phyloP scores from a whole-genome alignment of 495 filamentous ascomycete species.

The Xylona heveae region DNA sequence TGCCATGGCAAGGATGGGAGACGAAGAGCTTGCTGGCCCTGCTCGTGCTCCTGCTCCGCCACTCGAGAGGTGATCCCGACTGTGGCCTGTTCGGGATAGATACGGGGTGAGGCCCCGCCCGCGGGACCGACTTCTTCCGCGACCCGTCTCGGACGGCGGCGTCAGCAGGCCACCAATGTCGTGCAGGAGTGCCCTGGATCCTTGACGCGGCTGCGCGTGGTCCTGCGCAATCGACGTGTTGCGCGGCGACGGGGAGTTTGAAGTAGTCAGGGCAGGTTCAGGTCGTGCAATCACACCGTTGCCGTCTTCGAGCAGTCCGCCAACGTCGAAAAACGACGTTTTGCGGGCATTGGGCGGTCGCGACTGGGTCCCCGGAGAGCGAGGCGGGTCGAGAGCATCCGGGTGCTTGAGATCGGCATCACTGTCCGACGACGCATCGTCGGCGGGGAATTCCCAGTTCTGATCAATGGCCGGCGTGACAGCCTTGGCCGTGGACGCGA shows the following conservation, averaged over 20 bases:
- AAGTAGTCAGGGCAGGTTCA: neutral
- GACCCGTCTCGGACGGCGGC: no score
- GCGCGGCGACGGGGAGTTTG: neutral
- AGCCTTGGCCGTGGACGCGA: neutral
- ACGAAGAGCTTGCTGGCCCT: no score
- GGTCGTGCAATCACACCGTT: neutral
- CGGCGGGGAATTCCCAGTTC: neutral
- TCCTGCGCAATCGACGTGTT: neutral
- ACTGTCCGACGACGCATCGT: neutral
- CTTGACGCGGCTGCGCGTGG: slow-evolving; percentile 10
- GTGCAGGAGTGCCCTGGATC: slow-evolving; percentile 31
- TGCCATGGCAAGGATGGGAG: no score
- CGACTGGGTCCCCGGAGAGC: neutral
- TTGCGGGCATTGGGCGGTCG: slow-evolving; percentile 4
- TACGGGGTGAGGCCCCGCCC: slow-evolving; percentile 13
- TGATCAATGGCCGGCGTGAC: neutral
- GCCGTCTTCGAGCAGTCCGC: slow-evolving; percentile 31
- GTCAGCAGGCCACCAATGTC: slow-evolving; percentile 33
- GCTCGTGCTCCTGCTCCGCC: no score
- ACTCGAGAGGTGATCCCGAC: no score
- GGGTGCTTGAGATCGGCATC: neutral
- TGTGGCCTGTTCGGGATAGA: no score
- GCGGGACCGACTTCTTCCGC: slow-evolving; percentile 8
- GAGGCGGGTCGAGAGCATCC: neutral
- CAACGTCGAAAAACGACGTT: slow-evolving; percentile 52